Base-by-base conservation (phyloP, 2,329 filamentous ascomycete species). In the Dothiorella sarmentorum region DNA sequence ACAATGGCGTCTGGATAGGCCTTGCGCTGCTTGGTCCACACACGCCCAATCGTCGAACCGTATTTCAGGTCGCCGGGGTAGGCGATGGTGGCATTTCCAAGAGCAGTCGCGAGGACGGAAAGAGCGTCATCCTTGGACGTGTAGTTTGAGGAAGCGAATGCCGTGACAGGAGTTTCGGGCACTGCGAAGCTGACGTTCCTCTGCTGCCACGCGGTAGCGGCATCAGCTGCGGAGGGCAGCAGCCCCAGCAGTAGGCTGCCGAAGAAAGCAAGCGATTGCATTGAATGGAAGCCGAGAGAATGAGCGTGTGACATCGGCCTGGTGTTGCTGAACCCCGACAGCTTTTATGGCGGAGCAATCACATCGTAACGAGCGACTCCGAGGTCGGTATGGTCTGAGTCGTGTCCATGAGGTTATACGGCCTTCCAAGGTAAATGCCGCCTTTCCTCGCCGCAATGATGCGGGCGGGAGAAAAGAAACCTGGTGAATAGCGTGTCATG, bases 1-100 rank as follows among this genome's bases (percentile, higher is more conserved):
- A 57, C 20, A 27, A 57, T 47, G 29, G 33, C 31, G 22, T 57
- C 53, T 10, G 53, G 53, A 10, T 57, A 57, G 2, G 53, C n/a
- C 42, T 38, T 45, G 53, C 53, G 53, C 31, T 57, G 53, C 22
- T 47, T 47, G 9, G 53, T 57, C 53, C 53, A 57, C 15, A 57
- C 40, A 4, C 53, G 42, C 22, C 38, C 53, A 38, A 57, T 47
- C 2, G 53, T 47, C 27, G 31, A 45, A 20, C 53, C 53, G 24
- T 57, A 57, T 11, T n/a, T 29, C 20, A 45, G 24, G 20, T 57
- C 42, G 15, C 53, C 53, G 1, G 40, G 2, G 7, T 20, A 15
- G n/a, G 53, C 53, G n/a, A 57, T 47, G 10, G 53, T 57, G 20
- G 33, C 53, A 13, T 57, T 57, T 9, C 53, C 53, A 1, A 57